These are phyloP conservation scores for Pythium rhizo-oryzae DNA, from an alignment of 352 stramenopile genomes.

Conservation along the genomic window DNA sequence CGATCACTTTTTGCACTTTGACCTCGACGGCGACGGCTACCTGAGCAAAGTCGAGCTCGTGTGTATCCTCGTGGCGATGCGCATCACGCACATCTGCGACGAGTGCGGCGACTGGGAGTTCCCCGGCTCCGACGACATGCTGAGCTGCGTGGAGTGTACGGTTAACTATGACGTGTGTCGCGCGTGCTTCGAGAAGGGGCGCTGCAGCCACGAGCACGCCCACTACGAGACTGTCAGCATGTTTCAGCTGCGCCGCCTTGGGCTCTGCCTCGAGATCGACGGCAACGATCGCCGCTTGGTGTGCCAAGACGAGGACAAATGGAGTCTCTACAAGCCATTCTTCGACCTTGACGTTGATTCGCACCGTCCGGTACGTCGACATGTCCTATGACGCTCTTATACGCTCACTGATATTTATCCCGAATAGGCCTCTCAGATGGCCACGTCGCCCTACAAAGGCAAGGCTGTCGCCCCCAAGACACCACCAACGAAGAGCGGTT, in stretches of 20 bases:
- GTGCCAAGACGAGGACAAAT: not conserved
- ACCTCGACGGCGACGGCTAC: constrained; percentile 5
- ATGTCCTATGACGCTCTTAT: no score
- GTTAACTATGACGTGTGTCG: constrained; percentile 3
- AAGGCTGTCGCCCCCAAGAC: no score
- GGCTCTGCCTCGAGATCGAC: not conserved
- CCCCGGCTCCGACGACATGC: not conserved
- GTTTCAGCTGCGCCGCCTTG: constrained; percentile 1
- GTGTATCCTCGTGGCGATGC: constrained; percentile 1
- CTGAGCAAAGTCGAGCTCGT: constrained; percentile 5
- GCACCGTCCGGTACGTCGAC: no score
- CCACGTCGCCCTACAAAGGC: no score
- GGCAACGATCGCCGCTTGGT: not conserved
- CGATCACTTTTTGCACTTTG: not conserved
- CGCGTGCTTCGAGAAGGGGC: not conserved
- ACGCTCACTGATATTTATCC: no score
- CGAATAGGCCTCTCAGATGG: no score
- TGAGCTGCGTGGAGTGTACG: constrained; percentile 7
- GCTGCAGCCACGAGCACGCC: constrained; percentile 1
- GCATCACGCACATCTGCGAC: constrained; percentile 3
- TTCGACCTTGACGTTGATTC: no score
- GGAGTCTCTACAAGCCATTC: not conserved
- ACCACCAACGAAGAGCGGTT: no score
- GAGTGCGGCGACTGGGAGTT: constrained; percentile 14
- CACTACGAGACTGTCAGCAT: not conserved